Base-by-base conservation (phyloP, 768 basidiomycete genomes). In the Serendipita indica region DNA sequence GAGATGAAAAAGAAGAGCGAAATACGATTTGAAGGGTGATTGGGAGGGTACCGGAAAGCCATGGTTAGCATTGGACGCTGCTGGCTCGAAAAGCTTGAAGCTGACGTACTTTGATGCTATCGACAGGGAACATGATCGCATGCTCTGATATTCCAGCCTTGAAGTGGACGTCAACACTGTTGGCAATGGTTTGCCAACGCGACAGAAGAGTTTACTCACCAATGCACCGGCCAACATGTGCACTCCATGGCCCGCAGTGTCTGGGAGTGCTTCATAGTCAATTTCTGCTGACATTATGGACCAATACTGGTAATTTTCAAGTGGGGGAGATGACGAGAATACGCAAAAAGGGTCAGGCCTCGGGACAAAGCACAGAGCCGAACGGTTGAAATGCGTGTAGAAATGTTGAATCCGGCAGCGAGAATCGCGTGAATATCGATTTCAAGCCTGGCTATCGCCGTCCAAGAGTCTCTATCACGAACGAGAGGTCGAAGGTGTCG, bases 131-230 rank as follows among this genome's bases (percentile, higher is more conserved):
- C 86, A 99, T 98, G 69, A 96, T 91, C 30, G 92, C 88, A 73
- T 99, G 96, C 70, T 99, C 96, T 58, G 93, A 92, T 65, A 99
- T 98, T 61, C 96, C 96, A 65, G 96, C 96, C 92, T 94, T 45
- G 27, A 6, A n/a, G 54, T 37, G 33, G 39, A 32, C 27, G 10
- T 41, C n/a, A 54, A 16, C 20, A 60, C 49, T 45, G 33, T 39
- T 16, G n/a, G 30, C 4, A 56, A 32, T 32, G 16, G 18, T 14
- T 22, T 33, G 39, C 33, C 20, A 33, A 39, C 28, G 18, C 49
- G n/a, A n/a, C 18, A 45, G 32, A 20, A 18, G 46, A 32, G 60
- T 39, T 18, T 57, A 78, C 88, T 74, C 69, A 93, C 92, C 70
- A 98, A 74, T 57, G 92, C 92, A 62, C 96, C 96, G 22, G 96